Evolutionary conservation across 1,139 yeast species (phyloP).

Genomic region (Pichia sp.): DNA sequence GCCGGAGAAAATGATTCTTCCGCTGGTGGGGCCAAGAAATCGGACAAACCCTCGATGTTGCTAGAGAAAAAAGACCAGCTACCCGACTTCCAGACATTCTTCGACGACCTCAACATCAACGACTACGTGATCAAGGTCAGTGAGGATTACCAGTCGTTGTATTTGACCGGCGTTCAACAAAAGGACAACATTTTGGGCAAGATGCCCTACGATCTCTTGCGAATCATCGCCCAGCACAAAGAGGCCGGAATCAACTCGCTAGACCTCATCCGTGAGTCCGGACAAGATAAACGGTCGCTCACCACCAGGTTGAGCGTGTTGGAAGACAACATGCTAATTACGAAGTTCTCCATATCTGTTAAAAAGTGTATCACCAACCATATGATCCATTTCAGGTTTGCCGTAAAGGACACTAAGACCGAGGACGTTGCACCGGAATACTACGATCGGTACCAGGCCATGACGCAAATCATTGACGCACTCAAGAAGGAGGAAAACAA

Average conservation of each 20-base stretch:
- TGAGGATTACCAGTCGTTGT: conserved; percentile 40
- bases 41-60: not conserved
- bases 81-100: conserved; percentile 12
- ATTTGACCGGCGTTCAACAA: conserved; percentile 40
- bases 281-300: conserved; percentile 70
- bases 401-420: conserved; percentile 1
- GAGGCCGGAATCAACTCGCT: conserved; percentile 55
- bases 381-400: conserved; percentile 25
- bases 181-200: conserved; percentile 41
- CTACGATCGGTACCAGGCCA: conserved; percentile 29
- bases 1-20: not conserved
- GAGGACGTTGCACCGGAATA: not conserved
- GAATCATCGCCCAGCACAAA: conserved; percentile 52
- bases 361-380: conserved; percentile 23
- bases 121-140: conserved; percentile 32
- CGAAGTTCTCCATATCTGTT: conserved; percentile 33
- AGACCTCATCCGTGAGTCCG: conserved; percentile 50
- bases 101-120: conserved; percentile 5
- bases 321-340: conserved; percentile 46
- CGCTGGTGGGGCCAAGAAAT: not conserved
- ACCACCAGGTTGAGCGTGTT: conserved; percentile 58
- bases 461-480: conserved; percentile 42
- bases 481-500: conserved; percentile 63
- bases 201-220: conserved; percentile 41
- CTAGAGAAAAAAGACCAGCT: conserved; percentile 2